Evolutionary conservation across 2,329 filamentous ascomycete genomes (phyloP).

Genomic region (Penicillium italicum): DNA sequence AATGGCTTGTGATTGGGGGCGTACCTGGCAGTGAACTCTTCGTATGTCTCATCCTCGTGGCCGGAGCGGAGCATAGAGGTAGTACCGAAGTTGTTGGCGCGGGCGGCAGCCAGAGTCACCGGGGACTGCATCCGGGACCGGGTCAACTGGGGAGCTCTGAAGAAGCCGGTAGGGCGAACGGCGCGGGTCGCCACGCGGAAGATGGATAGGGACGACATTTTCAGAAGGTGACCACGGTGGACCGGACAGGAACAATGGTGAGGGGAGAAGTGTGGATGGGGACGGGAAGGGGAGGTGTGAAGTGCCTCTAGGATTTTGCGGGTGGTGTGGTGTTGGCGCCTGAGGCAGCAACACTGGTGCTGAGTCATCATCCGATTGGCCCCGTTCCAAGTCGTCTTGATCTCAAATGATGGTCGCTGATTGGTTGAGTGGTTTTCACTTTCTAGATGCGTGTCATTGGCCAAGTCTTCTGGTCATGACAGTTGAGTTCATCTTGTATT

Average conservation of each 20-base stretch:
- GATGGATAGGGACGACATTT: conserved; percentile 65
- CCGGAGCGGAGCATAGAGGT: conserved; percentile 56
- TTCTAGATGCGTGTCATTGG: conserved; percentile 13
- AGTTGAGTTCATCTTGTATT: no score
- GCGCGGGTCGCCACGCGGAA: conserved; percentile 69
- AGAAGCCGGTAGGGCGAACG: conserved; percentile 55
- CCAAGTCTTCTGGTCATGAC: neutral
- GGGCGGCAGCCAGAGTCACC: conserved; percentile 50
- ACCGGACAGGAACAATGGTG: conserved; percentile 21
- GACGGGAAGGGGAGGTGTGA: conserved; percentile 25
- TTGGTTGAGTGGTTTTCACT: conserved; percentile 20
- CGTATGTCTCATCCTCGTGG: conserved; percentile 94
- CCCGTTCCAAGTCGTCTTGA: conserved; percentile 14
- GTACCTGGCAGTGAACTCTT: conserved; percentile 98
- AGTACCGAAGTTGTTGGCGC: conserved; percentile 61
- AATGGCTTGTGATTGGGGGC: conserved; percentile 31
- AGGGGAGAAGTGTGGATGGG: conserved; percentile 22
- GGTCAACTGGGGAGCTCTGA: conserved; percentile 61
- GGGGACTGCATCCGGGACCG: conserved; percentile 57
- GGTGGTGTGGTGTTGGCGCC: conserved; percentile 35
- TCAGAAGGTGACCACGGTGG: conserved; percentile 21
- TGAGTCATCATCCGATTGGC: conserved; percentile 24
- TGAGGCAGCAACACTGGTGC: conserved; percentile 23
- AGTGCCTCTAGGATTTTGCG: conserved; percentile 36
- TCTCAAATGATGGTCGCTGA: conserved; percentile 24